Conservation (phyloP, 2,329 filamentous ascomycete species). For the Amesomyces nigricolor region DNA sequence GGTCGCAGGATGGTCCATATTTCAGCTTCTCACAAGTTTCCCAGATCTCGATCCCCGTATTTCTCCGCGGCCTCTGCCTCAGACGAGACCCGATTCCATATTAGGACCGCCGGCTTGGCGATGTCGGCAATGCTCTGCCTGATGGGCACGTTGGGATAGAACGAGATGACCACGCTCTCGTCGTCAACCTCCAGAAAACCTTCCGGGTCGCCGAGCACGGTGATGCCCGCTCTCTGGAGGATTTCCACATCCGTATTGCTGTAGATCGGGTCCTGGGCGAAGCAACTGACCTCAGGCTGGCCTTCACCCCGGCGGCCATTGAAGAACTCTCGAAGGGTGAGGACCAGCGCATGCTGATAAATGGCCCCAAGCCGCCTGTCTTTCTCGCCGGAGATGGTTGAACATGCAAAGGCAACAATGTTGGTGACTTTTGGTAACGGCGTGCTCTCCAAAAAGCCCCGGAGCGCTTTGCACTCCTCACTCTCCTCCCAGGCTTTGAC, state of each 20-base stretch:
- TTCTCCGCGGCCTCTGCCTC: background rate
- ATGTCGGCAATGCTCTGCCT: constrained; percentile 33
- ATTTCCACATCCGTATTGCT: constrained; percentile 20
- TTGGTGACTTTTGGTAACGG: background rate
- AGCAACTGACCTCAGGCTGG: constrained; percentile 12
- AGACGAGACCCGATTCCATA: constrained; percentile 39
- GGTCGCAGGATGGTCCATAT: background rate
- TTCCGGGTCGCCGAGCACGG: constrained; percentile 29
- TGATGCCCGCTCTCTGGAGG: constrained; percentile 25
- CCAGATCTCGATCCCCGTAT: no score
- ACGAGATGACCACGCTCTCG: constrained; percentile 27
- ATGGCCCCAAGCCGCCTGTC: background rate
- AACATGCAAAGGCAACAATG: constrained; percentile 2
- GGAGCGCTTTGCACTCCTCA: background rate
- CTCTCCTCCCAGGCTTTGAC: background rate
- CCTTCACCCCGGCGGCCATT: background rate
- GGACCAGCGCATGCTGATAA: background rate
- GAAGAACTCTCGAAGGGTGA: background rate
- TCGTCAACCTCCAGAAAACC: constrained; percentile 32
- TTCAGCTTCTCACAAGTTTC: no score
- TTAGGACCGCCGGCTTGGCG: constrained; percentile 30
- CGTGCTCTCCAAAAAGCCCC: background rate
- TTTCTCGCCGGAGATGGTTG: background rate
- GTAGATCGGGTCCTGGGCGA: constrained; percentile 30
- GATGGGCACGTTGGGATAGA: constrained; percentile 28